phyloP scores from a whole-genome alignment of 495 filamentous ascomycete genomes.

The Penicillium antarcticum region DNA sequence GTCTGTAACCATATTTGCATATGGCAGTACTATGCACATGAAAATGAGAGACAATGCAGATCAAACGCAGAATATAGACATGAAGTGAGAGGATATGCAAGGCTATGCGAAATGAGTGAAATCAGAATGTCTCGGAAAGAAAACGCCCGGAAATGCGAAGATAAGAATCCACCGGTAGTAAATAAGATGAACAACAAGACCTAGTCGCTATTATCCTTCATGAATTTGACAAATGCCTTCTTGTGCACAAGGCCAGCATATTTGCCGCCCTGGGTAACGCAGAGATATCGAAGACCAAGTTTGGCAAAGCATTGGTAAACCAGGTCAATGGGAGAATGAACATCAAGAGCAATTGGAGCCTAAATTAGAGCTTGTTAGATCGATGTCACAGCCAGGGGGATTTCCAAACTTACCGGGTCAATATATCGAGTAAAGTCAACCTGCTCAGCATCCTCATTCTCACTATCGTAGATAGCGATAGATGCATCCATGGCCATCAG shows the following conservation, averaged over 20 bases:
- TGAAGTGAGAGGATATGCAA: conserved; percentile 9
- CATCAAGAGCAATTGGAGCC: conserved; percentile 84
- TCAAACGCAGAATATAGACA: not conserved
- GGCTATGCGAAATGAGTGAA: conserved; percentile 15
- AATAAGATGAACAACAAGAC: not conserved
- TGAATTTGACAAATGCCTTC: conserved; percentile 93
- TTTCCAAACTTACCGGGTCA: conserved; percentile 60
- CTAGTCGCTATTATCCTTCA: conserved; percentile 58
- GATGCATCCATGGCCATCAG: conserved; percentile 69
- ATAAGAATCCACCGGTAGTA: not conserved
- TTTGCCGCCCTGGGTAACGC: conserved; percentile 76
- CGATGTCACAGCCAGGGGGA: not conserved
- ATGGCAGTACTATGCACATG: not conserved
- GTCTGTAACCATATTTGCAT: not conserved
- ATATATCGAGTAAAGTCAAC: conserved; percentile 85
- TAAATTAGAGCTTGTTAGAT: conserved; percentile 17
- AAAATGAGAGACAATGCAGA: not conserved
- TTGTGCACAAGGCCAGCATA: conserved; percentile 95
- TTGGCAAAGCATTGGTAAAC: conserved; percentile 98
- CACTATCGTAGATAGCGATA: conserved; percentile 53
- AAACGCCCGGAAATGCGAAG: conserved; percentile 2
- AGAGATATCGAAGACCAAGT: conserved; percentile 87
- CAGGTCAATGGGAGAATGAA: conserved; percentile 87
- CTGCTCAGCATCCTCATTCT: conserved; percentile 32
- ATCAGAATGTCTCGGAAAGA: not conserved